A percentile compares a stretch with the other conserved stretches of the same genome.
phyloP scores from a whole-genome alignment of 305 asterid species.

The Solanum hybrid region DNA sequence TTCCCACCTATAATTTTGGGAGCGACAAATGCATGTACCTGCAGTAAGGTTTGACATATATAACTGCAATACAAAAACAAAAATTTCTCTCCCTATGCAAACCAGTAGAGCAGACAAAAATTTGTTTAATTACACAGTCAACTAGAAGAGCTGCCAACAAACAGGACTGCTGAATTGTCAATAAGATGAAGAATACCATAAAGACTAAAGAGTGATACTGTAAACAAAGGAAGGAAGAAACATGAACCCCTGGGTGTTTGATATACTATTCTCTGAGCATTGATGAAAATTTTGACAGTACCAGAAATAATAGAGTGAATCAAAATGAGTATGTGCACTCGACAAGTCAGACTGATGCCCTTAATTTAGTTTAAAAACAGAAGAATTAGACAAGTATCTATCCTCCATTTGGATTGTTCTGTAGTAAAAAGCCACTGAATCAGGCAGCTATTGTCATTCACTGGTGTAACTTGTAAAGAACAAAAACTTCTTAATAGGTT shows the following conservation, averaged over 20 bases:
- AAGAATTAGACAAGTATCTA: neutral
- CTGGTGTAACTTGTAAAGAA: neutral
- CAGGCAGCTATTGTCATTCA: neutral
- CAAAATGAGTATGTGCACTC: neutral
- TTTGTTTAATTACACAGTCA: neutral
- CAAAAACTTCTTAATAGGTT: neutral
- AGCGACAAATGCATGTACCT: constrained; percentile 96
- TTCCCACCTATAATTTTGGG: constrained; percentile 93
- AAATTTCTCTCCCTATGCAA: neutral
- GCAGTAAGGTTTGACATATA: constrained; percentile 12
- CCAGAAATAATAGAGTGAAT: neutral
- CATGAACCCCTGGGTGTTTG: neutral
- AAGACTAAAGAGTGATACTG: neutral
- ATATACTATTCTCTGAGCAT: neutral
- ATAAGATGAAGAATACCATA: neutral
- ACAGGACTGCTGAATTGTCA: neutral
- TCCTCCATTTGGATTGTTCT: neutral
- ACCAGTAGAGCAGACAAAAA: neutral
- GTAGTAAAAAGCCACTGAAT: neutral
- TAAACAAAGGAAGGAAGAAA: neutral
- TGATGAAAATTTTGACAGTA: neutral
- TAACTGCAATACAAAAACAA: neutral
- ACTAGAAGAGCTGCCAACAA: neutral
- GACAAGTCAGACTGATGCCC: neutral
- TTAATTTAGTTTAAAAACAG: neutral